Evolutionary conservation across 768 basidiomycete genomes (phyloP).

Genomic region (Boletellus ananas): DNA sequence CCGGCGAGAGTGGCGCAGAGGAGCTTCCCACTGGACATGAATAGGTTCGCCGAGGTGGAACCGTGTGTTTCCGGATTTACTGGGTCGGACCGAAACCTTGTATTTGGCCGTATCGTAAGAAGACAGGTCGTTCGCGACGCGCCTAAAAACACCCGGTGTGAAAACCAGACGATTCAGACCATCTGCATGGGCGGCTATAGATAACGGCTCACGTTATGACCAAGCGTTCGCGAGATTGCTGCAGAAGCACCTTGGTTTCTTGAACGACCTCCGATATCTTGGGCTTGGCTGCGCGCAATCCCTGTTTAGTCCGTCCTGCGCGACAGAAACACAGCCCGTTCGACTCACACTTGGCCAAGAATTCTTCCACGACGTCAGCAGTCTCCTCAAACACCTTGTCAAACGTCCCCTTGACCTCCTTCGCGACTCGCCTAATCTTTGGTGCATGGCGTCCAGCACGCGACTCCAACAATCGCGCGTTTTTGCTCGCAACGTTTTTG

Average conservation of each 20-base stretch:
- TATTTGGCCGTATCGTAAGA: slow-evolving; percentile 80
- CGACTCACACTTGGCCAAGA: slow-evolving; percentile 80
- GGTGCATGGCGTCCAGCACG: slow-evolving; percentile 80
- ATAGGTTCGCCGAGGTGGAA: slow-evolving; percentile 95
- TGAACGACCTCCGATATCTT: slow-evolving; percentile 85
- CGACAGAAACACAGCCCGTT: background rate
- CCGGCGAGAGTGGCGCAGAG: slow-evolving; percentile 76
- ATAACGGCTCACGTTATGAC: slow-evolving; percentile 75
- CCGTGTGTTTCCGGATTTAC: slow-evolving; percentile 46
- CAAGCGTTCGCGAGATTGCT: slow-evolving; percentile 86
- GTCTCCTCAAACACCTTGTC: slow-evolving; percentile 96
- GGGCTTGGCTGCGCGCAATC: slow-evolving; percentile 62
- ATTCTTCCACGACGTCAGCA: slow-evolving; percentile 89
- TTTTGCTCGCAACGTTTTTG: slow-evolving; percentile 84
- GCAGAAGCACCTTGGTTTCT: slow-evolving; percentile 87
- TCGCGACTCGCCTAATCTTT: slow-evolving; percentile 77
- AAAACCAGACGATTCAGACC: background rate
- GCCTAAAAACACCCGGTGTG: slow-evolving; percentile 37
- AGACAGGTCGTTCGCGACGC: slow-evolving; percentile 78
- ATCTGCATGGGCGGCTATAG: background rate
- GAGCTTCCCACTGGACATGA: slow-evolving; percentile 81
- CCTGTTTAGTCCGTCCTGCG: slow-evolving; percentile 2
- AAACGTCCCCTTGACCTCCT: slow-evolving; percentile 90
- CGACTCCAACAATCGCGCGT: slow-evolving; percentile 70
- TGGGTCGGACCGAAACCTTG: slow-evolving; percentile 56